Base-by-base conservation (phyloP, 192 early-diverging fungal genomes). In the Backusella liffmaniae region DNA sequence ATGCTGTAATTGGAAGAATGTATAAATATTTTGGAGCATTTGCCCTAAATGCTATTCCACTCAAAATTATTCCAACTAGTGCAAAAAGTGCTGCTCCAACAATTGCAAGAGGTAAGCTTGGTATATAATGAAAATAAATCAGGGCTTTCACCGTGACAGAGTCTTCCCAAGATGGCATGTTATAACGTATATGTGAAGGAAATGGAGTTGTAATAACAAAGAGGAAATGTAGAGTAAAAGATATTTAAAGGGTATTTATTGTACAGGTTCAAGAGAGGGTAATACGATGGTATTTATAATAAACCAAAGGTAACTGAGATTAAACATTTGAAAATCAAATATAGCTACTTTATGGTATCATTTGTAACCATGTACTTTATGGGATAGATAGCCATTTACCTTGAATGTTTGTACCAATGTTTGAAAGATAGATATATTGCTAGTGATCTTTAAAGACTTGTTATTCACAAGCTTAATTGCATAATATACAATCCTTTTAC, bases 1-100 rank as follows among this genome's bases (percentile, higher is more conserved):
- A 12, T 2, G 67, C 67, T 21, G 67, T 69, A 23, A 69, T 69
- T 21, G 67, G 67, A 39, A 69, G 37, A 21, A 69, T 69, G 41
- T 69, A 69, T 4, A 69, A 39, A 41, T 41, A 69, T 35, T 69
- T 69, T 36, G 35, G 67, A 23, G 35, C 37, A 1, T 37, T 69
- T 37, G 67, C 34, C 12, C 67, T 69, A 7, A 23, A 37, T 7
- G 37, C 12, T 21, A 35, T 35, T 23, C 34, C 34, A 69, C n/a
- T 41, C 35, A 69, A 37, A 36, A 23, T 1, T 9, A 69, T 36
- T n/a, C 18, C 10, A 69, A 69, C 4, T 12, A 69, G 18, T n/a
- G 0, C 35, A 41, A 69, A 69, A n/a, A 69, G 36, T 0, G 21
- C 34, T 37, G 37, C 18, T 21, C 67, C 35, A 69, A 69, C 34